Base-by-base conservation (phyloP, 139 green algal species). In the Deuterostichococcus epilithicus region DNA sequence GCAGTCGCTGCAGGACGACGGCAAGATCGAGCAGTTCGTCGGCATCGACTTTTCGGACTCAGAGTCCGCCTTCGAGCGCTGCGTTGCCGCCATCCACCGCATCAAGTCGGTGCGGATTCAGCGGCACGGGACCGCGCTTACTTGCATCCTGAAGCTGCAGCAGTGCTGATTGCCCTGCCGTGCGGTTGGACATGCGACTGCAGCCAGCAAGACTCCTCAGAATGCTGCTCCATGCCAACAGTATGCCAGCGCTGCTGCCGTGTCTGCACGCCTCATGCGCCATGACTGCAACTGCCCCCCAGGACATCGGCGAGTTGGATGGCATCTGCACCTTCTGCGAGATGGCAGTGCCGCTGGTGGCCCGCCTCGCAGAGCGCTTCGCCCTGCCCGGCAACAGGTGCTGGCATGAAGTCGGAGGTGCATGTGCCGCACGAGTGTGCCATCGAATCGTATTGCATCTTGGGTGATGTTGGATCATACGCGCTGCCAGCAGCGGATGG, bases 251-350 rank as follows among this genome's bases (percentile, higher is more conserved):
- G 30, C 42, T 69, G 59, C 37, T 70, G 18, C 33, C 47, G 66
- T 59, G 32, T 28, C 20, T 72, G 68, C 74, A n/a, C n/a, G n/a
- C n/a, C n/a, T n/a, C n/a, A n/a, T n/a, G n/a, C n/a, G n/a, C n/a
- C n/a, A n/a, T n/a, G n/a, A n/a, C n/a, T n/a, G n/a, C n/a, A n/a
- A n/a, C 69, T 42, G 44, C 65, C 5, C 52, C 36, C 20, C 37
- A 86, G 80, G 85, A 89, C 34, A 42, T 95, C 5, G 91, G 90
- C 1, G 84, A 92, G 52, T 71, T 97, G 63, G 93, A 97, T 75
- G 93, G 93, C 63, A 76, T 97, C 20, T 83, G 81, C 76, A 97
- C 89, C 70, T 97, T 97, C 78, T 96, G 88, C 59, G 93, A 97
- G 83, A 87, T 97, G 78, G 93, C 93, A 1, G 86, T 94, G 79